Percentiles rank a stretch among this genome's conserved stretches.
phyloP scores from a whole-genome alignment of 164 flowering plant species.

The Kalanchoe fedtschenkoi region DNA sequence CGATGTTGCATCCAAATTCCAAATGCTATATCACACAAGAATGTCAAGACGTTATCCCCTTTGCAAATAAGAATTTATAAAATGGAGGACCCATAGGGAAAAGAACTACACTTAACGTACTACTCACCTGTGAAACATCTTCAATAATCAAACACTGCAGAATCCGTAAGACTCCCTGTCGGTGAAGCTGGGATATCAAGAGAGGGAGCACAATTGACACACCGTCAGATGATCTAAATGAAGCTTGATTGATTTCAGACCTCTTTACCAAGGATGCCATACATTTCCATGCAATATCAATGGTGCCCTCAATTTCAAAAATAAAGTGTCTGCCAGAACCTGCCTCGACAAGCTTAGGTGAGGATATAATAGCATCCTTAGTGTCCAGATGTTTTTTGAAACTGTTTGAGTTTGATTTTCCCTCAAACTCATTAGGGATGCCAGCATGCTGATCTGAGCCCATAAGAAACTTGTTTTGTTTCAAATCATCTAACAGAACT shows the following conservation, averaged over 20 bases:
- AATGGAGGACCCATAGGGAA: not conserved
- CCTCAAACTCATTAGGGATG: constrained; percentile 29
- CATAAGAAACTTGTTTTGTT: constrained; percentile 64
- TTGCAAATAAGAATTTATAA: not conserved
- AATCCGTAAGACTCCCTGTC: constrained; percentile 73
- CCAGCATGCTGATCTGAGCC: constrained; percentile 48
- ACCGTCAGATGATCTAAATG: constrained; percentile 75
- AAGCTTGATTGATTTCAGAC: constrained; percentile 78
- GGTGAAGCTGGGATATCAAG: constrained; percentile 70
- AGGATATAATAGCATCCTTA: constrained; percentile 74
- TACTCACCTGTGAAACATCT: constrained; percentile 70
- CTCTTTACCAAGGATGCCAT: constrained; percentile 73
- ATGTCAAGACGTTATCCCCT: not conserved
- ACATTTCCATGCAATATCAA: constrained; percentile 89
- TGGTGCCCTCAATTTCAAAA: constrained; percentile 73
- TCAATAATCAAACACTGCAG: constrained; percentile 87
- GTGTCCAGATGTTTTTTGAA: constrained; percentile 77
- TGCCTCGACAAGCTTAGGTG: constrained; percentile 69
- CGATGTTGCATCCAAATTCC: too few relatives aligned
- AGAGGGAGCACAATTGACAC: constrained; percentile 72
- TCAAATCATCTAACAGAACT: constrained; percentile 85
- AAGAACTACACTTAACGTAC: not conserved
- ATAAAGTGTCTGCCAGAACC: constrained; percentile 71
- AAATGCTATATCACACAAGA: too few relatives aligned
- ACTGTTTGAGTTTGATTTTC: constrained; percentile 57